Conservation (phyloP, 2,329 filamentous ascomycete species). For the Arthrobotrys iridis region DNA sequence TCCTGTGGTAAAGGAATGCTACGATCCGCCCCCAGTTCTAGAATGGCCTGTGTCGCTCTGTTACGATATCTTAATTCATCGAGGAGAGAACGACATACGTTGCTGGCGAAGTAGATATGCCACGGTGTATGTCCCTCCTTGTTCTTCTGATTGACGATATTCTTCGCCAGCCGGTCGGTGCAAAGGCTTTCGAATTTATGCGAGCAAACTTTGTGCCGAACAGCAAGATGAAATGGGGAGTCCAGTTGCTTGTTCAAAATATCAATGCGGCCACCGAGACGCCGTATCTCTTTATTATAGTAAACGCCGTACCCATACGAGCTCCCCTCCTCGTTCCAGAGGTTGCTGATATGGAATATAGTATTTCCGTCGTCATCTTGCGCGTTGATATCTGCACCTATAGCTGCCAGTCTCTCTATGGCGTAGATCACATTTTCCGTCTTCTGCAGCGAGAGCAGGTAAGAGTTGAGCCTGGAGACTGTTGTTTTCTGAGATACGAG, state of each 20-base stretch:
- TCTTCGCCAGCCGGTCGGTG: not conserved
- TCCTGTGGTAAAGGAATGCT: not conserved
- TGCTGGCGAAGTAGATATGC: not conserved
- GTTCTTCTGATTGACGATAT: not conserved
- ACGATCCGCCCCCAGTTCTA: not conserved
- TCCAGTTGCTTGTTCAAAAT: not conserved
- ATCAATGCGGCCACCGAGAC: not conserved
- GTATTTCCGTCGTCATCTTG: constrained; percentile 4
- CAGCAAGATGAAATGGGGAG: not conserved
- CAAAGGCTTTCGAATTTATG: not conserved
- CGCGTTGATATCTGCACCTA: constrained; percentile 13
- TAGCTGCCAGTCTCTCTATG: not conserved
- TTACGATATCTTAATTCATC: not conserved
- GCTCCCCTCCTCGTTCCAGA: too few species aligned
- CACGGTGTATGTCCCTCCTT: constrained; percentile 4
- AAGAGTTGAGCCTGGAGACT: not conserved
- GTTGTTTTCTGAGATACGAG: not conserved
- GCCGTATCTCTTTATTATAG: not conserved
- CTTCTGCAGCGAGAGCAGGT: not conserved
- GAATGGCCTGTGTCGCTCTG: too few species aligned
- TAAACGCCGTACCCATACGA: not conserved
- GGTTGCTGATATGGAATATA: not conserved
- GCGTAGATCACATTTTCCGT: not conserved
- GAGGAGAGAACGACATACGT: not conserved
- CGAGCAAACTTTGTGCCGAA: too few species aligned